phyloP scores from a whole-genome alignment of 2,329 filamentous ascomycete species.

The Cercospora beticola region DNA sequence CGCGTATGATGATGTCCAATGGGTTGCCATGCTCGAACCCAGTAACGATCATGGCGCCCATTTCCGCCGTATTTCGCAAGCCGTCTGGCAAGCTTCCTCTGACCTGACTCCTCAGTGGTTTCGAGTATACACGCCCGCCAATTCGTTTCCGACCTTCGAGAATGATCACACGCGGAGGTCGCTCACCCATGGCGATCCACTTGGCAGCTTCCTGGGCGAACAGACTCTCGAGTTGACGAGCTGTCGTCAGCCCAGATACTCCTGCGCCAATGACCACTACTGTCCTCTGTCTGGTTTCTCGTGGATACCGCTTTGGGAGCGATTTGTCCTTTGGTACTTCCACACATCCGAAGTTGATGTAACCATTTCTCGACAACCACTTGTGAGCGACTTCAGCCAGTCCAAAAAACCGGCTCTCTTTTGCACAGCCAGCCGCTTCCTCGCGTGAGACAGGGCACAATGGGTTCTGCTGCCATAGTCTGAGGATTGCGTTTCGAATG shows the following conservation, averaged over 20 bases:
- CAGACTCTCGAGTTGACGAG: conserved; percentile 83
- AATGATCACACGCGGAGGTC: conserved; percentile 71
- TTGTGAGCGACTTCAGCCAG: conserved; percentile 85
- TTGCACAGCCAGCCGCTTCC: conserved; percentile 87
- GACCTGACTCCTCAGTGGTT: conserved; percentile 62
- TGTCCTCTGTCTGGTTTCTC: conserved; percentile 61
- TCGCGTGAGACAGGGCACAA: conserved; percentile 76
- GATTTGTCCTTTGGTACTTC: conserved; percentile 55
- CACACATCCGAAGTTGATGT: conserved; percentile 95
- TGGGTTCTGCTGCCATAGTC: conserved; percentile 85
- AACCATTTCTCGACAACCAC: conserved; percentile 86
- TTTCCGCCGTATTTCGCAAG: conserved; percentile 79
- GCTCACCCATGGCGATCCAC: conserved; percentile 64
- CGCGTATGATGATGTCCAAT: conserved; percentile 83
- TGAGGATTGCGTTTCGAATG: conserved; percentile 88
- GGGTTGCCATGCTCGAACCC: conserved; percentile 96
- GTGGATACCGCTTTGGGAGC: conserved; percentile 36
- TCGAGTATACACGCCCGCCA: conserved; percentile 91
- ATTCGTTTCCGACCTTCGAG: conserved; percentile 85
- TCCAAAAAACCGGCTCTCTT: conserved; percentile 83
- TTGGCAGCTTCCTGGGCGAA: conserved; percentile 74
- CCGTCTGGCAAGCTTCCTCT: conserved; percentile 51
- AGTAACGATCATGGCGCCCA: conserved; percentile 97
- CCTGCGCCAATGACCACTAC: conserved; percentile 88
- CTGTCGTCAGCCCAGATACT: conserved; percentile 90